Evolutionary conservation across 768 basidiomycete species (phyloP), one percentile per base, ranked within the genome.

Genomic region (Lactarius pseudohatsudake): DNA sequence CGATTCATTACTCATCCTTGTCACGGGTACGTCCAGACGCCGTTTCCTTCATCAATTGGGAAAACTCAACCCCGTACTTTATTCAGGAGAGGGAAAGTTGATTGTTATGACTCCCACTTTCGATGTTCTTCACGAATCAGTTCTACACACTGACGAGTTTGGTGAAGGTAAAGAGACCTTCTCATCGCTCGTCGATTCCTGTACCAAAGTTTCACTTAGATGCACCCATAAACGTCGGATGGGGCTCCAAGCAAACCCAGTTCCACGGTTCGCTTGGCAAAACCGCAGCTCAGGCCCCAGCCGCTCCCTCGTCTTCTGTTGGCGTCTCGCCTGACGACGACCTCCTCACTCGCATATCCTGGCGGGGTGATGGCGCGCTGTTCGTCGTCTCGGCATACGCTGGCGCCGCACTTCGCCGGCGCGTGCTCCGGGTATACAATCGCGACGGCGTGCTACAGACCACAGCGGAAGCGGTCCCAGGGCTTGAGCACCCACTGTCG

Each of bases 241-340:
- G 97, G 97, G 97, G 97, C 47, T 91, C 92, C 2, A 96, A 96
- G 73, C 84, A 91, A 75, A 98, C 97, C 0, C 97, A 99, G 73
- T 99, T 99, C 74, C 95, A 98, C 71, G 97, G 97, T 11, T 96
- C 95, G 0, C 80, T 94, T 4, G 96, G 97, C 20, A 98, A 98
- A 75, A 78, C 84, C 2, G 90, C 91, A 28, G 92, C 93, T 0
- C 84, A 86, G 68, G 81, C 83, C 32, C 70, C 76, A 32, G 26
- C 62, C 1, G 78, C 82, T 6, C 68, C 75, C 15, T 70, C 77
- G 18, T 71, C 77, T 41, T 73, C 77, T 38, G 78, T 84, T 22
- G 82, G 84, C 26, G 78, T 81, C 9, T 88, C 86, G 69, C 87
- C 87, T 3, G 85, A 88, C 67, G 94, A 98, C 70, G 88, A 94